Percentiles rank a stretch among this genome's conserved stretches.
These are phyloP conservation scores for Quillaja saponaria DNA, from an alignment of 306 rosid genomes.

Conservation along the genomic window DNA sequence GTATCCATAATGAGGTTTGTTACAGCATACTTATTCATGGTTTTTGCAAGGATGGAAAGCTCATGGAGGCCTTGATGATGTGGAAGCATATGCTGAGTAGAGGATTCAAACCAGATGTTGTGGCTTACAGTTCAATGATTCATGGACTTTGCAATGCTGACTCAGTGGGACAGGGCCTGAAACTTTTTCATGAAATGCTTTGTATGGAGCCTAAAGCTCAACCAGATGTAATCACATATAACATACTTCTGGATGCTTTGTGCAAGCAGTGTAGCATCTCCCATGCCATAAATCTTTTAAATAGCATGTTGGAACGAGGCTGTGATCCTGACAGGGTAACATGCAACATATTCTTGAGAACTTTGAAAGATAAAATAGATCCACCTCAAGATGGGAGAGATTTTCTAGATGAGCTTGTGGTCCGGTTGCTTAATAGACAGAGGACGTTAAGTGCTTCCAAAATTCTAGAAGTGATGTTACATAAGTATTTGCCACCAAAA, in stretches of 20 bases:
- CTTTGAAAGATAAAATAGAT: constrained; percentile 58
- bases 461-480: constrained; percentile 71
- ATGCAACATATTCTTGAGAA: constrained; percentile 72
- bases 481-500: constrained; percentile 61
- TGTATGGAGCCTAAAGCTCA: constrained; percentile 57
- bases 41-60: constrained; percentile 68
- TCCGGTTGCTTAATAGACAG: constrained; percentile 64
- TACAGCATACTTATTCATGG: constrained; percentile 80
- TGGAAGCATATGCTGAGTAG: constrained; percentile 82
- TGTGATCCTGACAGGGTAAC: constrained; percentile 81
- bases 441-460: constrained; percentile 56
- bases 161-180: constrained; percentile 71
- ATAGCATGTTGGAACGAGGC: constrained; percentile 69
- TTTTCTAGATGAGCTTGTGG: constrained; percentile 83
- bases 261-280: constrained; percentile 63
- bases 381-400: constrained; percentile 85
- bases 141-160: constrained; percentile 77
- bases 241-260: constrained; percentile 71
- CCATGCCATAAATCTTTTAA: constrained; percentile 67
- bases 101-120: constrained; percentile 81
- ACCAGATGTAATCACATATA: constrained; percentile 82
- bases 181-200: constrained; percentile 84
- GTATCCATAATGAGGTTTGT: constrained; percentile 55
- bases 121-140: constrained; percentile 93
- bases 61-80: constrained; percentile 74